phyloP scores from a whole-genome alignment of 495 filamentous ascomycete species.

The Annulohypoxylon bovei region DNA sequence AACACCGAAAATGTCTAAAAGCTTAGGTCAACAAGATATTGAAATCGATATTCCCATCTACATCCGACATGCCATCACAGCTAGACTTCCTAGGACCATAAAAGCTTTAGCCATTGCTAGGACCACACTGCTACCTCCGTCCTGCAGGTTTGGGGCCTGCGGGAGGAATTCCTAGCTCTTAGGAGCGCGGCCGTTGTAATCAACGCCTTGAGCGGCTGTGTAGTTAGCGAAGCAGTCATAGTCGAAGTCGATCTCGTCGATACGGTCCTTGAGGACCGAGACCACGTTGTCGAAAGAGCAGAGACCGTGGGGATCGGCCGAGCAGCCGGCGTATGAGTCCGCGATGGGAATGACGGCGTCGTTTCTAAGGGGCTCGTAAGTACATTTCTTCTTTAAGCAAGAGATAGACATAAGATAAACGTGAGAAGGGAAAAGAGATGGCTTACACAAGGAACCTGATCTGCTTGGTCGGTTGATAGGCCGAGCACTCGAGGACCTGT shows the following conservation, averaged over 20 bases:
- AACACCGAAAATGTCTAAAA: not conserved
- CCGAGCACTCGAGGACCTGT: slow-evolving; percentile 45
- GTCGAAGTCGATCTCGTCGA: slow-evolving; percentile 47
- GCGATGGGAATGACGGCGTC: slow-evolving; percentile 46
- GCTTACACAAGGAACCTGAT: slow-evolving; percentile 46
- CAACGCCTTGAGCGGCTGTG: slow-evolving; percentile 36
- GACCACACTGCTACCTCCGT: not conserved
- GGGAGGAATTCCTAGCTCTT: slow-evolving; percentile 21
- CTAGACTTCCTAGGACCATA: slow-evolving; percentile 21
- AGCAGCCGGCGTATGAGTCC: slow-evolving; percentile 40
- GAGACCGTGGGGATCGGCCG: slow-evolving; percentile 39
- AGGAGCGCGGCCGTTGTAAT: slow-evolving; percentile 47
- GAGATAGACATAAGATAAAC: not conserved
- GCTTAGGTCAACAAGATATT: not conserved
- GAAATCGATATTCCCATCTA: not conserved
- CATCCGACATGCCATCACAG: slow-evolving; percentile 6
- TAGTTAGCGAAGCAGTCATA: slow-evolving; percentile 49
- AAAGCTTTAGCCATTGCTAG: slow-evolving; percentile 1
- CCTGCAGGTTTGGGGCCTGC: slow-evolving; percentile 28
- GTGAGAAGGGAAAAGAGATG: not conserved
- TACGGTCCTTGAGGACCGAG: slow-evolving; percentile 41
- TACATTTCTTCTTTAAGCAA: not conserved
- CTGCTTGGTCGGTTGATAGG: slow-evolving; percentile 44
- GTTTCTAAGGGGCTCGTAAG: slow-evolving; percentile 32
- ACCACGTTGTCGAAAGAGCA: slow-evolving; percentile 48